These are phyloP conservation scores for Colletotrichum siamense DNA, from an alignment of 2,329 filamentous ascomycete species.

Conservation along the genomic window DNA sequence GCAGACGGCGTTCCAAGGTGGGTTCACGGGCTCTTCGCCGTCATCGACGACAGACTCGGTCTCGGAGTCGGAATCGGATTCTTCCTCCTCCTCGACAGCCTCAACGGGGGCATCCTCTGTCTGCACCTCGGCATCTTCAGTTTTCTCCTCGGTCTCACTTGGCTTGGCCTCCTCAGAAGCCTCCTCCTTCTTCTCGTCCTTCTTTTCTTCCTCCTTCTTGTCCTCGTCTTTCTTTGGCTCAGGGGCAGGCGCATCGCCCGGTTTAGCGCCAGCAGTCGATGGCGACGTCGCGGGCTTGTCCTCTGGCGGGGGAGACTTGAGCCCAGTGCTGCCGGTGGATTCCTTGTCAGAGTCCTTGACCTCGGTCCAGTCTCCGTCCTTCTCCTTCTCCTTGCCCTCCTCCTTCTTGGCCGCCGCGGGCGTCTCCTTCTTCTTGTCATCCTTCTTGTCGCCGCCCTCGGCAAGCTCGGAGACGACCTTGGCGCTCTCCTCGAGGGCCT, in stretches of 20 bases:
- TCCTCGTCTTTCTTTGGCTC: constrained; percentile 8
- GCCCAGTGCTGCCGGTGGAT: not conserved
- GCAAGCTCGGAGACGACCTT: constrained; percentile 20
- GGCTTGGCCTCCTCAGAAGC: not conserved
- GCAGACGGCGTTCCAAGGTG: constrained; percentile 47
- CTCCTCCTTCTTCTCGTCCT: not conserved
- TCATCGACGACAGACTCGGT: not conserved
- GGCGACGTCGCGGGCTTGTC: not conserved
- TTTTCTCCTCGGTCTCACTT: not conserved
- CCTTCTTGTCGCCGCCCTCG: constrained; percentile 9
- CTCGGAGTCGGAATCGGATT: constrained; percentile 7
- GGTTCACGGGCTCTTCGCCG: constrained; percentile 18
- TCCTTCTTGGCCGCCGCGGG: constrained; percentile 18
- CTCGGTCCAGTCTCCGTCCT: constrained; percentile 6
- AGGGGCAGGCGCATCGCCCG: not conserved
- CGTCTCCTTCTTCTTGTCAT: constrained; percentile 13
- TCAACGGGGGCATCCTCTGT: not conserved
- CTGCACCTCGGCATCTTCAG: not conserved
- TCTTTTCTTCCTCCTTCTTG: not conserved
- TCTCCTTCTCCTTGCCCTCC: constrained; percentile 22
- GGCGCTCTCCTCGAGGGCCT: constrained; percentile 23
- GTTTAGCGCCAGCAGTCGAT: not conserved
- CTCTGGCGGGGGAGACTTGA: not conserved
- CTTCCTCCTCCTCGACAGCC: not conserved
- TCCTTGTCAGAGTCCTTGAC: constrained; percentile 13